Percentiles rank a stretch among this genome's conserved stretches.
These are phyloP conservation scores for Leccinum sublutescens DNA, from an alignment of 768 basidiomycete genomes.

Conservation along the genomic window DNA sequence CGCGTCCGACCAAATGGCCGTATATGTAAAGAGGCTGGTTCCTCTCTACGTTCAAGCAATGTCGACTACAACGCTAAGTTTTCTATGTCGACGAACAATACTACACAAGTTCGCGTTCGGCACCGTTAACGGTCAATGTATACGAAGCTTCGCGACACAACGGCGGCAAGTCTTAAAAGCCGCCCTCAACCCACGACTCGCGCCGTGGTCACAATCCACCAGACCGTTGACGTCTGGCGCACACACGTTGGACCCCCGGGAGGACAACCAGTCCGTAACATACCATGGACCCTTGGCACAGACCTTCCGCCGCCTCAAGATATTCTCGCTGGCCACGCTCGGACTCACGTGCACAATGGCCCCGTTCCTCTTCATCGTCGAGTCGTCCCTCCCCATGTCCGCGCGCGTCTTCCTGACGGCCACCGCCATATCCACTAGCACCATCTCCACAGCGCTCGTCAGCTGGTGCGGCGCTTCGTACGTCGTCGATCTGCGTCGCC, in stretches of 20 bases:
- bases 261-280: slow-evolving; percentile 19
- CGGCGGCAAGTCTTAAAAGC: neutral
- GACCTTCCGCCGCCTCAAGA: slow-evolving; percentile 76
- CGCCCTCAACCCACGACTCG: neutral
- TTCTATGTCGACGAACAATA: slow-evolving; percentile 16
- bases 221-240: neutral
- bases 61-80: slow-evolving; percentile 6
- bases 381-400: slow-evolving; percentile 67
- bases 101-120: slow-evolving; percentile 4
- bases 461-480: slow-evolving; percentile 72
- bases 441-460: slow-evolving; percentile 72
- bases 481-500: slow-evolving; percentile 58
- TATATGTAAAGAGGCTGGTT: neutral
- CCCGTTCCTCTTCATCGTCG: slow-evolving; percentile 81
- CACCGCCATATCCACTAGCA: slow-evolving; percentile 70
- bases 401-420: slow-evolving; percentile 67
- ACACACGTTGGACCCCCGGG: slow-evolving; percentile 5
- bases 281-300: slow-evolving; percentile 67
- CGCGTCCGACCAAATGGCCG: slow-evolving; percentile 9
- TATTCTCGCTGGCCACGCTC: slow-evolving; percentile 81
- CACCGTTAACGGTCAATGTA: neutral
- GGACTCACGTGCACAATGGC: slow-evolving; percentile 63
- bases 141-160: neutral
- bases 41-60: slow-evolving; percentile 4
- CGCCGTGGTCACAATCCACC: slow-evolving; percentile 13